A percentile compares a stretch with the other conserved stretches of the same genome.
Conservation (phyloP, 495 filamentous ascomycete species). For the Xylaria telfairii region DNA sequence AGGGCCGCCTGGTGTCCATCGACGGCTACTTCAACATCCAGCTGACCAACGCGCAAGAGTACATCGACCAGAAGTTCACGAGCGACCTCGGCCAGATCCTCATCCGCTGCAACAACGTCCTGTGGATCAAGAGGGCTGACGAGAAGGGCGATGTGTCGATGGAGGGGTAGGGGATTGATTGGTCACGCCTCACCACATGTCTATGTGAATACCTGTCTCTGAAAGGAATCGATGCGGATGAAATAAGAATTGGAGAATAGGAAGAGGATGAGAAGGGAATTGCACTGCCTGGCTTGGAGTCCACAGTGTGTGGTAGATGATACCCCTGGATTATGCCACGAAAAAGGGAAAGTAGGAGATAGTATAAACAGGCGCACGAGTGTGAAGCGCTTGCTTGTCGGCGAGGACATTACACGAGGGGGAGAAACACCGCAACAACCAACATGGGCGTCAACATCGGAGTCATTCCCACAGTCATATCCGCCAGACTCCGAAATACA, state of each 20-base stretch:
- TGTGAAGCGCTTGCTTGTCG: not conserved
- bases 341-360: not conserved
- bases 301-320: not conserved
- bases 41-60: conserved; percentile 87
- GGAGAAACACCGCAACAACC: not conserved
- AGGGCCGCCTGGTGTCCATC: conserved; percentile 82
- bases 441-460: not conserved
- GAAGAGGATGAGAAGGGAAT: not conserved
- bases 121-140: conserved; percentile 81
- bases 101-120: conserved; percentile 97
- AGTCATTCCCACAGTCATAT: not conserved
- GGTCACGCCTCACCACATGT: too few relatives aligned
- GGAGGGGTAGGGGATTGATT: conserved; percentile 68
- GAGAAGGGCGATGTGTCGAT: conserved; percentile 66
- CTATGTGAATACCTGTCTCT: not conserved
- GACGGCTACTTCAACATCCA: conserved; percentile 99
- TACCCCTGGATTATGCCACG: conserved; percentile 9
- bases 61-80: conserved; percentile 84
- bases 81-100: conserved; percentile 86
- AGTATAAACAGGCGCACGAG: not conserved
- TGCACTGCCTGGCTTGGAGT: not conserved
- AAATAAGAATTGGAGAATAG: not conserved
- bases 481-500: not conserved
- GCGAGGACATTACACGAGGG: not conserved
- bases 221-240: not conserved